Base-by-base conservation (phyloP, 1,139 yeast species). In the Candida pseudocylindracea region DNA sequence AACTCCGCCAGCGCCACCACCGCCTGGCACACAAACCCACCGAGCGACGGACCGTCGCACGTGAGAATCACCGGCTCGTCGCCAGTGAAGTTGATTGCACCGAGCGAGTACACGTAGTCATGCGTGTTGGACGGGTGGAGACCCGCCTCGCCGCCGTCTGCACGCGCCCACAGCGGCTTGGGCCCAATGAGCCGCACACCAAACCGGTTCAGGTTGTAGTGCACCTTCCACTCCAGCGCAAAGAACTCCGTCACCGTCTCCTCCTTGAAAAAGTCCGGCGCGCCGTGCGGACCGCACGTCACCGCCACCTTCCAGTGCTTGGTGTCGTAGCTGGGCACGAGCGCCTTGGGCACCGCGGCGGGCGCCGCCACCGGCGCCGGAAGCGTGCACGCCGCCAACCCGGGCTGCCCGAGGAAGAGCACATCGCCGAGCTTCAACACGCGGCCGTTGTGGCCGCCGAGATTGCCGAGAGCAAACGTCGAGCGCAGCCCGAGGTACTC, bases 61-160 rank as follows among this genome's bases (percentile, higher is more conserved):
- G 96, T 80, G 52, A 88, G 65, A 42, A 88, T 81, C 28, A 88
- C 98, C 3, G 96, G 96, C 52, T 85, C 96, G 53, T 88, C 96
- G 53, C 98, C 98, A 26, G 96, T 85, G 49, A 88, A 88, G 53
- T 88, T 88, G 51, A 88, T 74, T 28, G 96, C 96, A 45, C 98
- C 96, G 38, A 85, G 59, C 1, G 96, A 80, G 51, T 88, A 88
- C 34, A 85, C 96, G 49, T 88, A 88, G 57, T 88, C 98, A 49
- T 85, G 96, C 32, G 94, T 88, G 54, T 88, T 88, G 12, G 95
- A 83, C 35, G 98, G 98, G 57, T 88, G 98, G 48, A 85, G 60
- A 36, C 98, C 98, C 38, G 92, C 96, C 48, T 83, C 94, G 36
- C 96, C 98, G 54, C 96, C 98, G 51, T 83, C 93, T n/a, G 64